Evolutionary conservation across 768 basidiomycete genomes (phyloP), one percentile per base, ranked within the genome.

Genomic region (Hygrophorus russula): DNA sequence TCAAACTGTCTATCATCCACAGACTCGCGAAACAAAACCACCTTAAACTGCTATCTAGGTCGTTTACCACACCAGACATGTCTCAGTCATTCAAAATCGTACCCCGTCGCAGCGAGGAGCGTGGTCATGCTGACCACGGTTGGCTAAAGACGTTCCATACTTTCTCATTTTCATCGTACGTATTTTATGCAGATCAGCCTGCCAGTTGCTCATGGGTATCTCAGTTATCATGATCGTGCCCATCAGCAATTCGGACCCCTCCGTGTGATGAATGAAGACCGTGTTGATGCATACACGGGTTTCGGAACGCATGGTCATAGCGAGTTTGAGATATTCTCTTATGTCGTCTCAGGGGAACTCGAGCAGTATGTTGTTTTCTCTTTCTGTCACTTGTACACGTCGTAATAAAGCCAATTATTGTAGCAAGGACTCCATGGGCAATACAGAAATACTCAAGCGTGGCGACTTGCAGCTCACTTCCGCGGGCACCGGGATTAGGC

Each of bases 401-500:
- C 9, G 12, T 41, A 6, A 20, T 24, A 15, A n/a, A 7, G 27
- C 17, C n/a, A n/a, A 14, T 34, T n/a, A 43, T 37, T 36, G 8
- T 46, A 89, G 91, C 65, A 74, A 82, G 61, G 94, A 97, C 62
- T 87, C 82, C 4, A 87, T 96, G 83, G 82, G 82, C 31, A 94
- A 94, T 64, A 73, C 74, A 42, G 94, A 98, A 59, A 70, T 92
- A 46, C 75, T 97, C 56, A 80, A 80, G 57, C 78, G 90, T 12
- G 94, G 94, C 1, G 84, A 90, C 52, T 52, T 97, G 27, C 93
- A 97, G 59, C 76, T 96, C 65, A 92, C 92, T 2, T 89, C 84
- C 1, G 80, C 93, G 0, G 93, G 93, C 8, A 92, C 83, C 0
- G 94, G 94, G 3, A 94, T 97, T 53, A 70, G 78, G 0, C 93